These are phyloP conservation scores for Agaricus blazei DNA, from an alignment of 768 basidiomycete species.

Conservation along the genomic window DNA sequence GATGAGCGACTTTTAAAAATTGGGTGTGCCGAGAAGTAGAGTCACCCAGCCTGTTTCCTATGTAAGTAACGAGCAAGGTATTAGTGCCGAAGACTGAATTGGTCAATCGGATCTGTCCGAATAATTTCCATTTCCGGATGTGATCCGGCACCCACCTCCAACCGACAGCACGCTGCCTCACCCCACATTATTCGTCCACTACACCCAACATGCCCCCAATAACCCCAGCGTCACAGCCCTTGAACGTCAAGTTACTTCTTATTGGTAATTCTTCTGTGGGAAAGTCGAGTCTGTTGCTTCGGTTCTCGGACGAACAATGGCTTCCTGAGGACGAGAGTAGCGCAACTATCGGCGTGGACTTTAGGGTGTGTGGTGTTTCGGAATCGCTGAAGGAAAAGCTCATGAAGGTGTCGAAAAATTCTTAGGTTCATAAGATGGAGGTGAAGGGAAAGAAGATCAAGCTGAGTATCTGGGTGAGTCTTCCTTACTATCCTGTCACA, in stretches of 20 bases:
- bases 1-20: too few species aligned
- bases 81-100: too few species aligned
- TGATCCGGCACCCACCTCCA: not conserved
- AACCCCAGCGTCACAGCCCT: conserved; percentile 29
- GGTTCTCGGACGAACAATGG: conserved; percentile 98
- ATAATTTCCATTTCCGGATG: not conserved
- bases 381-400: not conserved
- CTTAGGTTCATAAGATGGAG: conserved; percentile 84
- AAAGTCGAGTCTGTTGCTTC: conserved; percentile 82
- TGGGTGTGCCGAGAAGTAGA: too few species aligned
- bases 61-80: too few species aligned
- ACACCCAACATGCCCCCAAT: conserved; percentile 26
- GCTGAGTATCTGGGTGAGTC: conserved; percentile 90
- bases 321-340: conserved; percentile 86
- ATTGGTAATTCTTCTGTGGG: conserved; percentile 91
- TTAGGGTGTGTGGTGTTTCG: conserved; percentile 50
- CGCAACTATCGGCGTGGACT: conserved; percentile 83
- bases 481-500: not conserved
- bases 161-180: not conserved
- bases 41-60: too few species aligned
- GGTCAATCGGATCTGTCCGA: too few species aligned
- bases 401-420: not conserved
- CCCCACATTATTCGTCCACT: not conserved
- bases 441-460: conserved; percentile 82
- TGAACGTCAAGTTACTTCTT: conserved; percentile 79